phyloP scores from a whole-genome alignment of 192 early-diverging fungal genomes.

The Backusella australiensis region DNA sequence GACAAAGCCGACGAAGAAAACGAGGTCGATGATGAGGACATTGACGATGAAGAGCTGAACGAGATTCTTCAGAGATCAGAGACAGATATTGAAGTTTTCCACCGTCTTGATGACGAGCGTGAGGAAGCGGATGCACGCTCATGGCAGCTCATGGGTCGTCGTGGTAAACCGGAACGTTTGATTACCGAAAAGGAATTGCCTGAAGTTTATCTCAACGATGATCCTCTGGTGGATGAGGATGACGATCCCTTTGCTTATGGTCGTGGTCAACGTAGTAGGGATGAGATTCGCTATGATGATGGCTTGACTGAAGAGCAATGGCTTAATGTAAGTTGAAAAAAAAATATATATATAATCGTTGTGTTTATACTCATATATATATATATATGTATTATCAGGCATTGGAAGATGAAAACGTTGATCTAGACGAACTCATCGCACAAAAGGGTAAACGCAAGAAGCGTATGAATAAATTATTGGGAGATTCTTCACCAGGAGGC shows the following conservation, averaged over 20 bases:
- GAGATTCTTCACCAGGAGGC: neutral
- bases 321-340: slow-evolving; percentile 51
- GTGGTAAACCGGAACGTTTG: slow-evolving; percentile 71
- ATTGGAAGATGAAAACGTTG: slow-evolving; percentile 44
- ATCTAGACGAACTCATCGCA: slow-evolving; percentile 9
- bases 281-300: slow-evolving; percentile 85
- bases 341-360: no score
- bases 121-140: slow-evolving; percentile 40
- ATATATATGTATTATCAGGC: slow-evolving; percentile 36
- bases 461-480: neutral
- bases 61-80: slow-evolving; percentile 88
- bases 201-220: slow-evolving; percentile 68
- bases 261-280: slow-evolving; percentile 72
- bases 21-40: slow-evolving; percentile 65
- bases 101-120: slow-evolving; percentile 75
- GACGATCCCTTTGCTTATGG: slow-evolving; percentile 58
- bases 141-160: slow-evolving; percentile 57
- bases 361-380: neutral
- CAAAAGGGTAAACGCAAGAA: slow-evolving; percentile 37
- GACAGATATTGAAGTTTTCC: slow-evolving; percentile 74
- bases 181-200: slow-evolving; percentile 88
- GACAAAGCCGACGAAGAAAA: slow-evolving; percentile 80
- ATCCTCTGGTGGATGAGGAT: slow-evolving; percentile 41
- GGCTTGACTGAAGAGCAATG: slow-evolving; percentile 94
- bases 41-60: slow-evolving; percentile 90